Base-by-base conservation (phyloP, 352 stramenopile genomes). In the Globisporangium paroecandrum region DNA sequence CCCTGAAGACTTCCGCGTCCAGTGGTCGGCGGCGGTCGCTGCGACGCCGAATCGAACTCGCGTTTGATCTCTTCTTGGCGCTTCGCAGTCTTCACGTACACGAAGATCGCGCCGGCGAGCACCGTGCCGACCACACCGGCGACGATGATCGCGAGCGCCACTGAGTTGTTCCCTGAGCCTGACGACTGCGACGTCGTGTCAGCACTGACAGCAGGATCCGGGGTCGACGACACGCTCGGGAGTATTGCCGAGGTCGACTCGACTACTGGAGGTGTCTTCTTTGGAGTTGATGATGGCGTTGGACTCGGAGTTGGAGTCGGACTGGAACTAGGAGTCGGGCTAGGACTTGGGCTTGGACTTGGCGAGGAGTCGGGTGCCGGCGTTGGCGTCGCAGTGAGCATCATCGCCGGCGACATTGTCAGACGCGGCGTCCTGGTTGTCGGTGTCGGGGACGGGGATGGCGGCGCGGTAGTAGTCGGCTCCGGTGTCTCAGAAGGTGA, bases 121-220 rank as follows among this genome's bases (percentile, higher is more conserved):
- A 89, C 81, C 1, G 77, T 66, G 0, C 70, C 75, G 13, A 89
- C 77, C 1, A 80, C 75, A 10, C 70, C 71, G 0, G 73, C 83
- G 55, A 87, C 80, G 43, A 88, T 77, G 20, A 87, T 56, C 3
- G 70, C 78, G 10, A 91, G 70, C 64, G 73, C 73, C 10, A 80
- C 29, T 1, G 80, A 76, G 38, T 64, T 82, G 27, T 71, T 78
- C 22, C 67, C 70, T 0, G 64, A 66, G 5, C 58, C 55, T 9
- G 61, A 62, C 2, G 63, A 56, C 0, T 69, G 65, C 20, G 74
- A 64, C 1, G 78, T 73, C 6, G 72, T 74, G 58, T 82, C 75
- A 4, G 78, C 69, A 41, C 75, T 68, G 15, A 79, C 65, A 18
- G 80, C 76, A n/a, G 64, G 43, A 34, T 59, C 66, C 24, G 58